Conservation (phyloP, 805 yeast genomes). For the Brettanomyces nanus region DNA sequence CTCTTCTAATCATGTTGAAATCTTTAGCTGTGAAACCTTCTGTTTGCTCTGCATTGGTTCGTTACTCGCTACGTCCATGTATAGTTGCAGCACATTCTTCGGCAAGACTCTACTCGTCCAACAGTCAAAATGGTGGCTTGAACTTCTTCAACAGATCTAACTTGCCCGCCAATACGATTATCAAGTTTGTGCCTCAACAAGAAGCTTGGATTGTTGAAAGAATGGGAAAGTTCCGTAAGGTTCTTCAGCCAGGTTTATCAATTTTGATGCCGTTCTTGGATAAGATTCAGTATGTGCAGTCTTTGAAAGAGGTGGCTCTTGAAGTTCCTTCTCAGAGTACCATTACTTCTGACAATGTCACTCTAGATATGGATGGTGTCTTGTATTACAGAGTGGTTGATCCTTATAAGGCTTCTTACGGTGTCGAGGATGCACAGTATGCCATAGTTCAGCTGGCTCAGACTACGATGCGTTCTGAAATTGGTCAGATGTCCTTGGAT, state of each 20-base stretch:
- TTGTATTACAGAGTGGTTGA: slow-evolving; percentile 70
- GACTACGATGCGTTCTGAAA: slow-evolving; percentile 85
- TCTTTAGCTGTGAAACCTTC: too few species aligned
- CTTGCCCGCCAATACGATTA: slow-evolving; percentile 66
- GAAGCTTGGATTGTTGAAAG: slow-evolving; percentile 88
- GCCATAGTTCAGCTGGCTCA: slow-evolving; percentile 83
- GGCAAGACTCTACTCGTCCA: slow-evolving; percentile 1
- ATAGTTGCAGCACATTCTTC: too few species aligned
- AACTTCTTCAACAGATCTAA: slow-evolving; percentile 25
- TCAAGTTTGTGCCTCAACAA: slow-evolving; percentile 82
- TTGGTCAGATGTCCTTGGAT: slow-evolving; percentile 75
- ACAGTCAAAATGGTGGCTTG: slow-evolving; percentile 9
- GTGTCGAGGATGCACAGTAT: slow-evolving; percentile 81
- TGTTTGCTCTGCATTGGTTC: too few species aligned
- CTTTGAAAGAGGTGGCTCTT: slow-evolving; percentile 75
- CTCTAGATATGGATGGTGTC: slow-evolving; percentile 79
- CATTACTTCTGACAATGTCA: slow-evolving; percentile 79
- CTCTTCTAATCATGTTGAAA: too few species aligned
- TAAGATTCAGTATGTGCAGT: slow-evolving; percentile 72
- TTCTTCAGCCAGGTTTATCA: slow-evolving; percentile 72
- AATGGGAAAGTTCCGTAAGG: slow-evolving; percentile 74
- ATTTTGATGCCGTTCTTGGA: slow-evolving; percentile 66
- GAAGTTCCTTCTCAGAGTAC: slow-evolving; percentile 82
- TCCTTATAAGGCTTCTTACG: slow-evolving; percentile 79
- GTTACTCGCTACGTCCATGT: too few species aligned